A percentile compares a stretch with the other conserved stretches of the same genome.
Evolutionary conservation across 2,329 filamentous ascomycete species (phyloP).

Genomic region (Zymoseptoria crescenta): DNA sequence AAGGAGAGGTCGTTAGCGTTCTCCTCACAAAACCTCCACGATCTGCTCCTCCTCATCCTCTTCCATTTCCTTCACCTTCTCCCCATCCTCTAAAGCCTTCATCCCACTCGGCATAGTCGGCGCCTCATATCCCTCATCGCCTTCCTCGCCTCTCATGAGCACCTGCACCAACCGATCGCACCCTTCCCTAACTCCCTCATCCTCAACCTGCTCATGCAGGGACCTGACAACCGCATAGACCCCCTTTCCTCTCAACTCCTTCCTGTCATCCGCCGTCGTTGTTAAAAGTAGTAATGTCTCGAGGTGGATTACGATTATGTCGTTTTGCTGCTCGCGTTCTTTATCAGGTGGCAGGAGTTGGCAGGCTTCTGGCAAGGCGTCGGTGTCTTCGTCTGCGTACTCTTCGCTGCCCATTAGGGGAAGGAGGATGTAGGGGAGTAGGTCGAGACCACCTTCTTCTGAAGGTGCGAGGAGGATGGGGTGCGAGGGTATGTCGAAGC

Average conservation of each 20-base stretch:
- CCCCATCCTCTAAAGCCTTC: slow-evolving; percentile 23
- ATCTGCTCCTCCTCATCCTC: slow-evolving; percentile 25
- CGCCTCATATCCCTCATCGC: slow-evolving; percentile 28
- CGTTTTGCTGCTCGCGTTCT: slow-evolving; percentile 65
- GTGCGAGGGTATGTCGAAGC: slow-evolving; percentile 73
- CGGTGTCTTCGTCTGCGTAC: slow-evolving; percentile 76
- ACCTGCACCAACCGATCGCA: slow-evolving; percentile 88
- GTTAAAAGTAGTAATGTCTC: slow-evolving; percentile 82
- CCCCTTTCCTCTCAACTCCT: slow-evolving; percentile 64
- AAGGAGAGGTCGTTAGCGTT: too few species aligned
- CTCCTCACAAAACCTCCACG: slow-evolving; percentile 13
- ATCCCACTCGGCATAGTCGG: neutral
- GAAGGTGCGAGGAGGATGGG: slow-evolving; percentile 49
- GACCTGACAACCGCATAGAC: slow-evolving; percentile 88
- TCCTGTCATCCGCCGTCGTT: slow-evolving; percentile 66
- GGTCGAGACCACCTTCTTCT: slow-evolving; percentile 61
- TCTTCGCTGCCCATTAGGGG: slow-evolving; percentile 84
- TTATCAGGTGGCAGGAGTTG: slow-evolving; percentile 88
- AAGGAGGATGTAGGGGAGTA: slow-evolving; percentile 80
- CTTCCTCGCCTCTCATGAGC: slow-evolving; percentile 70
- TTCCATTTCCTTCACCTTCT: slow-evolving; percentile 37
- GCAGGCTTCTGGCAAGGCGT: slow-evolving; percentile 80
- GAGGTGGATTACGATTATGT: slow-evolving; percentile 77
- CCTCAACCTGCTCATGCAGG: slow-evolving; percentile 66
- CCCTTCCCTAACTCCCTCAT: slow-evolving; percentile 73